Percentiles rank a stretch among this genome's conserved stretches.
These are phyloP conservation scores for Fusarium veterinarium DNA, from an alignment of 2,329 filamentous ascomycete species.

Conservation along the genomic window DNA sequence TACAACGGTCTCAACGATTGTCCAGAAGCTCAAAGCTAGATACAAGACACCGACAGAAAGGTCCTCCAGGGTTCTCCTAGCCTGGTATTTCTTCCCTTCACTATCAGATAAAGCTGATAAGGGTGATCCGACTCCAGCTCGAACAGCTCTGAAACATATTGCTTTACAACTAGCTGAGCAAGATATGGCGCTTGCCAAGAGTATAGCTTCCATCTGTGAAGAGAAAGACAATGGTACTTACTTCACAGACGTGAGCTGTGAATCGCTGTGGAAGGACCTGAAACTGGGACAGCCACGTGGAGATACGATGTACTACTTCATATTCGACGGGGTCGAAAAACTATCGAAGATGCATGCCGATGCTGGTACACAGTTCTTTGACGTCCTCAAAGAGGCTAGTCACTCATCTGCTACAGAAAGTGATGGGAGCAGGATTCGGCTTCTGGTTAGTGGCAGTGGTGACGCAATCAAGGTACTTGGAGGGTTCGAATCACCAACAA, in stretches of 20 bases:
- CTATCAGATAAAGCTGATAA: neutral
- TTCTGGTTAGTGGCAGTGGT: neutral
- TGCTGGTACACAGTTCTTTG: neutral
- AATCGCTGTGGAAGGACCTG: neutral
- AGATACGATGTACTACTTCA: neutral
- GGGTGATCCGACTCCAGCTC: neutral
- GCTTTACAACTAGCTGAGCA: neutral
- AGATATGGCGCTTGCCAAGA: neutral
- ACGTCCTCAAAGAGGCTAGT: neutral
- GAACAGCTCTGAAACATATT: neutral
- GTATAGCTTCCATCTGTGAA: neutral
- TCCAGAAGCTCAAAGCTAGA: neutral
- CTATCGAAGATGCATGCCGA: neutral
- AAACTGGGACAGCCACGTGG: neutral
- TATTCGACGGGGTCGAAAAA: neutral
- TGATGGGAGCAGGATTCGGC: neutral
- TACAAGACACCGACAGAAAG: neutral
- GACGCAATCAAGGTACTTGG: neutral
- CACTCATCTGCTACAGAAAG: neutral
- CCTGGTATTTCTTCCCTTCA: neutral
- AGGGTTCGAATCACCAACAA: neutral
- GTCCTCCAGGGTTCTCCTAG: neutral
- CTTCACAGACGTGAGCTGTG: neutral
- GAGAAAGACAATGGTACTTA: neutral
- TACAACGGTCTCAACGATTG: neutral